Evolutionary conservation across 176 grass and related monocot species (phyloP).

Genomic region (Bothriochloa decipiens): DNA sequence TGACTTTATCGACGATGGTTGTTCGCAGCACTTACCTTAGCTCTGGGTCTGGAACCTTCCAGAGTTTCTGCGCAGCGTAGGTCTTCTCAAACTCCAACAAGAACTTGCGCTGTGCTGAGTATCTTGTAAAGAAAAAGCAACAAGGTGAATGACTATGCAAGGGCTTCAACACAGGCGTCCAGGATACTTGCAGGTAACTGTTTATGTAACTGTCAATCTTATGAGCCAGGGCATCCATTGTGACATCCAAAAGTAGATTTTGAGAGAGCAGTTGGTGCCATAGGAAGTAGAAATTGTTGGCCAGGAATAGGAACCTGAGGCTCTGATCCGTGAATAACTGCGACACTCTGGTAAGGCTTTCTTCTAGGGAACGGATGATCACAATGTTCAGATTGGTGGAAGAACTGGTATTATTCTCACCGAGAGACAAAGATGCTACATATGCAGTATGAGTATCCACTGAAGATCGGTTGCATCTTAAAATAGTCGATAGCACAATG

Average conservation of each 20-base stretch:
- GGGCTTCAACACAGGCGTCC: background rate
- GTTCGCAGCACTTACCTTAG: background rate
- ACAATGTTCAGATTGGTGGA: background rate
- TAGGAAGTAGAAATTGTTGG: background rate
- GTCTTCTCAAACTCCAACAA: background rate
- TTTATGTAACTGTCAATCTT: background rate
- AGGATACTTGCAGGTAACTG: background rate
- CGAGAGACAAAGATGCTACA: too few species aligned
- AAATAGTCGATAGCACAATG: background rate
- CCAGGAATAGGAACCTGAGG: background rate
- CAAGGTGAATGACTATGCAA: background rate
- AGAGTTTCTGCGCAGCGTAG: background rate
- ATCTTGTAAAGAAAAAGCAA: background rate
- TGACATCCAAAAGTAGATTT: background rate
- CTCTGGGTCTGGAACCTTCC: conserved; percentile 15
- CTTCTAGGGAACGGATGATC: background rate
- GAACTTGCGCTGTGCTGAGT: background rate
- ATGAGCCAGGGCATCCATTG: background rate
- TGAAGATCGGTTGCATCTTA: too few species aligned
- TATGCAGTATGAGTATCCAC: too few species aligned
- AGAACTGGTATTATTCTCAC: background rate
- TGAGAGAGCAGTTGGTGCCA: background rate
- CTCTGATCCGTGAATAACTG: background rate
- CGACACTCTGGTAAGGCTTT: background rate
- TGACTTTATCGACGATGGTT: background rate